Evolutionary conservation across 192 early-diverging fungal species (phyloP), one percentile per base, ranked within the genome.

Genomic region (Jimgerdemannia lactiflua): DNA sequence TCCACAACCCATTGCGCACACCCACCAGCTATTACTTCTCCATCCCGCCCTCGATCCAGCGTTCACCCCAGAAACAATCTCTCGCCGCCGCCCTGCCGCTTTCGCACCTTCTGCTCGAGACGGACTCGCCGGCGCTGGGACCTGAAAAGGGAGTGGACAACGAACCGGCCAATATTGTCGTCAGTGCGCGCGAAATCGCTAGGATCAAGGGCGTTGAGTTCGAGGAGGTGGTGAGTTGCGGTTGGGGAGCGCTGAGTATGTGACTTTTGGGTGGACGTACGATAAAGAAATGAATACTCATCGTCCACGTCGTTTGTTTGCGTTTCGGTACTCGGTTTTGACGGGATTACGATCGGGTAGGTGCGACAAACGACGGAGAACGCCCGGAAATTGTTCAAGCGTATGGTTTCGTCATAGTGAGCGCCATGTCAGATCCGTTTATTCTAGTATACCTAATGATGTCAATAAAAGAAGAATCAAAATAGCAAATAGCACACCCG

Each of bases 101-200:
- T 43, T 76, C 78, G 39, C 77, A 81, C 42, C 78, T 89, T 49
- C 49, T 89, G n/a, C 74, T 89, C 20, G 88, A 89, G 73, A 87
- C 88, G 3, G 88, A 89, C 74, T 80, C 87, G 39, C 88, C 88
- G 3, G 87, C 87, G 4, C 39, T 89, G 8, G 86, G 79, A 8
- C 86, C 87, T 8, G 82, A 81, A 29, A 85, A 84, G 69, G 79
- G 79, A 18, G 77, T 83, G 8, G 79, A 80, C 59, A 89, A 89
- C 75, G 86, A 84, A 29, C 87, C 88, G 2, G 74, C 80, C 9
- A 86, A 86, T 69, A 78, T 87, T 18, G 59, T 75, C 4, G 54
- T 85, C 64, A 79, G 85, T 2, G 84, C 84, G 19, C 75, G 79
- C 42, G 88, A 86, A 69, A 83, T 89, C 65, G 84, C 88, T 64